Conservation (phyloP, 768 basidiomycete species). For the Pleurotus giganteus region DNA sequence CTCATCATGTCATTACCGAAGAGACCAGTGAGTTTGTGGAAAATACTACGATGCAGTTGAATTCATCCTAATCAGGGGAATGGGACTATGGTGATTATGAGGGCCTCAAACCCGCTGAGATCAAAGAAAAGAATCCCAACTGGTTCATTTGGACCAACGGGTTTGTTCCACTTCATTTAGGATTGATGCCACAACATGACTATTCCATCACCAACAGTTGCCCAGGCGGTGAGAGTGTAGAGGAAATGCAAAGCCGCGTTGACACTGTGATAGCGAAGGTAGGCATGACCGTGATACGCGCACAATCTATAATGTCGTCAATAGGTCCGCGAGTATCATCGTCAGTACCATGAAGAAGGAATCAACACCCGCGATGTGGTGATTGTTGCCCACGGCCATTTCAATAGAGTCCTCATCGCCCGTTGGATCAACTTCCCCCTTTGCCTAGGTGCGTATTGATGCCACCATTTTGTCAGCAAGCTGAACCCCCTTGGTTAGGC, state of each 20-base stretch:
- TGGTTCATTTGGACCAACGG: slow-evolving; percentile 92
- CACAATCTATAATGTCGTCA: background rate
- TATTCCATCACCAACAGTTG: slow-evolving; percentile 62
- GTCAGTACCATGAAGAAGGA: slow-evolving; percentile 65
- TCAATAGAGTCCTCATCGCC: slow-evolving; percentile 72
- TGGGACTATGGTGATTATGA: slow-evolving; percentile 95
- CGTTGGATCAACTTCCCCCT: slow-evolving; percentile 80
- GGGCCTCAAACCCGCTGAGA: slow-evolving; percentile 78
- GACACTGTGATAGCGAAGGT: slow-evolving; percentile 76
- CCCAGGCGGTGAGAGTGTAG: slow-evolving; percentile 81
- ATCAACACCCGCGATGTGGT: slow-evolving; percentile 73
- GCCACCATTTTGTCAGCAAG: background rate
- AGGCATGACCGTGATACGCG: slow-evolving; percentile 7
- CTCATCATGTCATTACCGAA: slow-evolving; percentile 60
- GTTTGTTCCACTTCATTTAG: slow-evolving; percentile 31
- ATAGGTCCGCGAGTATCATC: slow-evolving; percentile 73
- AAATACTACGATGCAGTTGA: background rate
- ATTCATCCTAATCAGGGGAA: slow-evolving; percentile 34
- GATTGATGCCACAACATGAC: slow-evolving; percentile 10
- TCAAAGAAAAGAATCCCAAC: slow-evolving; percentile 50
- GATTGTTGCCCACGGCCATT: slow-evolving; percentile 89
- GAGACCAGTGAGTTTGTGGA: slow-evolving; percentile 37
- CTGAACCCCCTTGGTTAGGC: slow-evolving; percentile 34
- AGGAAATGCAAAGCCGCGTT: slow-evolving; percentile 77
- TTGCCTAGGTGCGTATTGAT: slow-evolving; percentile 26